Base-by-base conservation (phyloP, 2,329 filamentous ascomycete genomes). In the Gremmenia infestans region DNA sequence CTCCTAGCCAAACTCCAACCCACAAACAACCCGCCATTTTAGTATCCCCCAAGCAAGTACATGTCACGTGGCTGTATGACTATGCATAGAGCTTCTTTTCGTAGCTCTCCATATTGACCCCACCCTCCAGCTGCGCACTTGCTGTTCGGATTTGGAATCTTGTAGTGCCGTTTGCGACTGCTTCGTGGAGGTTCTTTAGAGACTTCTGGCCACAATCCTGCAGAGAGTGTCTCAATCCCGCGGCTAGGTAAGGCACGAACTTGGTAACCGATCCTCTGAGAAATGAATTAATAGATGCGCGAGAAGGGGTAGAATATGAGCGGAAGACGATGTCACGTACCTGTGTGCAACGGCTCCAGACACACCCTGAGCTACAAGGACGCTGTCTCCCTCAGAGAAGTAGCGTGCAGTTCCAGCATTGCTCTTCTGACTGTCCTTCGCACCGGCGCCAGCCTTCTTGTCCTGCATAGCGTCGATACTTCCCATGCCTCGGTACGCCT, bases 81-180 rank as follows among this genome's bases (percentile, higher is more conserved):
- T 85, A 97, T 68, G 91, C 91, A 76, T 96, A 99, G 65, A 99
- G 88, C 83, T 97, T 99, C 88, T 99, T 99, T 81, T 97, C 94
- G 73, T 96, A 97, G 72, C 90, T 93, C 79, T 97, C 91, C 81
- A 99, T 91, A 78, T 97, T 95, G 60, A 99, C 92, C 71, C 93
- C 94, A 63, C 94, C 94, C 80, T 99, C 94, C 57, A 95, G 82
- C 82, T 96, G 91, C 50, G 94, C 94, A 74, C 91, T 96, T 58
- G 91, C 88, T 59, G 91, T 97, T 67, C 94, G 83, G 69, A 97
- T 81, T 80, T 99, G 94, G 72, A 99, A 99, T 68, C 94, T 85
- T 54, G 97, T 86, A 50, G 77, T 83, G 59, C 92, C 91, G 35
- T 83, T 79, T 63, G 78, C 75, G 28, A 96, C 92, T 64, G 82